phyloP scores from a whole-genome alignment of 495 filamentous ascomycete genomes.

The Aspergillus incahuasiensis region DNA sequence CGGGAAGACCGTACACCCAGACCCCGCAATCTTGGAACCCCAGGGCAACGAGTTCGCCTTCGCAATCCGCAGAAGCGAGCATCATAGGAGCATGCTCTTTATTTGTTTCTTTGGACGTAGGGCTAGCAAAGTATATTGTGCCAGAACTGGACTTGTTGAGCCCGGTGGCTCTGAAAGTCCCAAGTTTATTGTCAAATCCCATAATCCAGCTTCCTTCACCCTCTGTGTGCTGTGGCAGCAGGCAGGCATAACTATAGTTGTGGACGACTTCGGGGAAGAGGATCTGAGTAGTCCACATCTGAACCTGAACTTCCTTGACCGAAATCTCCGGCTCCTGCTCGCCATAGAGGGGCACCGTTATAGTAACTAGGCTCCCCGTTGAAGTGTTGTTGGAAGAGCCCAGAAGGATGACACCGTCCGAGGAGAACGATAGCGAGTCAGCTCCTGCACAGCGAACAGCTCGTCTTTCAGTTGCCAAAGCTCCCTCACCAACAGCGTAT shows the following conservation, averaged over 20 bases:
- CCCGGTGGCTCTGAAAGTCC: constrained; percentile 71
- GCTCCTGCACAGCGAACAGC: constrained; percentile 78
- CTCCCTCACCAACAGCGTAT: constrained; percentile 62
- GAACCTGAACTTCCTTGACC: constrained; percentile 61
- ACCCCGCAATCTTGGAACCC: constrained; percentile 69
- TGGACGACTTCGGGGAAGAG: constrained; percentile 74
- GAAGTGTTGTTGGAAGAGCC: constrained; percentile 65
- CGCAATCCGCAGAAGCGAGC: constrained; percentile 59
- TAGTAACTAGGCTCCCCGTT: constrained; percentile 66
- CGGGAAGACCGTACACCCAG: constrained; percentile 78
- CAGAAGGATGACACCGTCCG: constrained; percentile 78
- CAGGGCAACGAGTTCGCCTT: constrained; percentile 70
- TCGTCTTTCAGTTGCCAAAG: constrained; percentile 62
- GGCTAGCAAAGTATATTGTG: constrained; percentile 77
- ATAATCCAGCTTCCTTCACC: constrained; percentile 75
- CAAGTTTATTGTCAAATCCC: constrained; percentile 70
- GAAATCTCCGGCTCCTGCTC: constrained; percentile 44
- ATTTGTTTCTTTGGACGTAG: constrained; percentile 35
- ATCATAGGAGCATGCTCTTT: constrained; percentile 57
- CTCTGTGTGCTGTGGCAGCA: constrained; percentile 64
- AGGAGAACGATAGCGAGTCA: constrained; percentile 75
- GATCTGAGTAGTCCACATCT: constrained; percentile 85
- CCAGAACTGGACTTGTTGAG: constrained; percentile 71
- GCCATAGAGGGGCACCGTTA: constrained; percentile 74
- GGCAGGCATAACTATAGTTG: constrained; percentile 70